These are phyloP conservation scores for Globisporangium cederbergense DNA, from an alignment of 352 stramenopile genomes.

Conservation along the genomic window DNA sequence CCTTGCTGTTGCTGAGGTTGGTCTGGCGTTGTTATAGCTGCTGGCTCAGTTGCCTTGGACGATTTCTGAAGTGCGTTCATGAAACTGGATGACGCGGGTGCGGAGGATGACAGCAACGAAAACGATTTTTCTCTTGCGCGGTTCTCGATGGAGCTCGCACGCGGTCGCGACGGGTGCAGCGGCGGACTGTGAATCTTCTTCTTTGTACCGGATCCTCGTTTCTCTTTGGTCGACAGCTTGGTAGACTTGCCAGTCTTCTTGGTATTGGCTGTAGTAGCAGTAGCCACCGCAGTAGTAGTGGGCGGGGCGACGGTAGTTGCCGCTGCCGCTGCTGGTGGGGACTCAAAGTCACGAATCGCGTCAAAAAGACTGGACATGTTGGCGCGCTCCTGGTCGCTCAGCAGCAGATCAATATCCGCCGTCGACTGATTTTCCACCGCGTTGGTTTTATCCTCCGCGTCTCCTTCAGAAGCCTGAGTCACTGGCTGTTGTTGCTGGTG, in stretches of 20 bases:
- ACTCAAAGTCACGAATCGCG: slow-evolving; percentile 69
- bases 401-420: slow-evolving; percentile 44
- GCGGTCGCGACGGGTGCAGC: slow-evolving; percentile 17
- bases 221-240: slow-evolving; percentile 15
- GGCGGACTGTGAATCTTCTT: slow-evolving; percentile 23
- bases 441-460: slow-evolving; percentile 8
- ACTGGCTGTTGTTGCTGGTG: not conserved
- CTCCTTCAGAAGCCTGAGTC: not conserved
- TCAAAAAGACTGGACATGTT: slow-evolving; percentile 65
- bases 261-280: not conserved
- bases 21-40: not conserved
- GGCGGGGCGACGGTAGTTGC: slow-evolving; percentile 12
- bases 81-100: not conserved
- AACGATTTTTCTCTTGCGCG: slow-evolving; percentile 15
- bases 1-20: not conserved
- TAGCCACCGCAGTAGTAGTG: not conserved
- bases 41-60: not conserved
- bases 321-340: slow-evolving; percentile 20
- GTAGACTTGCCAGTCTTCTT: slow-evolving; percentile 6
- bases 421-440: slow-evolving; percentile 1
- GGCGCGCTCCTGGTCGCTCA: slow-evolving; percentile 61
- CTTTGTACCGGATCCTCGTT: slow-evolving; percentile 8
- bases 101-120: slow-evolving; percentile 14
- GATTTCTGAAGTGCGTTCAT: slow-evolving; percentile 42
- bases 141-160: not conserved